A percentile compares a stretch with the other conserved stretches of the same genome.
These are phyloP conservation scores for Backusella psychrophila DNA, from an alignment of 192 early-diverging fungal species.

Conservation along the genomic window DNA sequence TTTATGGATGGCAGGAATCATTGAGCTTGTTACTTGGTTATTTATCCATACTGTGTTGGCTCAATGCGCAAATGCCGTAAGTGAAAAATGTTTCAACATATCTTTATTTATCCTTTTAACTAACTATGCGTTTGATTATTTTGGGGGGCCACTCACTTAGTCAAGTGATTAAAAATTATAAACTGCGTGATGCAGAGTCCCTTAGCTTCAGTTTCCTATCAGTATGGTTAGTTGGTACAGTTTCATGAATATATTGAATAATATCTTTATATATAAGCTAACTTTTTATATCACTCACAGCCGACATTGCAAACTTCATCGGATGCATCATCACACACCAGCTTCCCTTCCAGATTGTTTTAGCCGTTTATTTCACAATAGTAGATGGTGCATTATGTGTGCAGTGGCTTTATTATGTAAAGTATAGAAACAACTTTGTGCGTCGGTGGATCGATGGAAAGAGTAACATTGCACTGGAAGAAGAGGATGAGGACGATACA, in stretches of 20 bases:
- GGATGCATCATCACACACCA: slow-evolving; percentile 69
- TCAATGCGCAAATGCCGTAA: slow-evolving; percentile 75
- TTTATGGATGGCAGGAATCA: slow-evolving; percentile 41
- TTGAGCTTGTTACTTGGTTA: slow-evolving; percentile 50
- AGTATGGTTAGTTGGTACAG: slow-evolving; percentile 57
- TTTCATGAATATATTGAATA: neutral
- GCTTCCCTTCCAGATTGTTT: slow-evolving; percentile 59
- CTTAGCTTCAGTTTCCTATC: slow-evolving; percentile 55
- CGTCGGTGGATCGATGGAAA: slow-evolving; percentile 17
- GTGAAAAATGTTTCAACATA: slow-evolving; percentile 17
- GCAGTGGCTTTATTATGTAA: slow-evolving; percentile 33
- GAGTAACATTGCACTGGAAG: neutral
- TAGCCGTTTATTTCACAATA: slow-evolving; percentile 29
- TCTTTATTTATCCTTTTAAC: neutral
- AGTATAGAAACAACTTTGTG: slow-evolving; percentile 11
- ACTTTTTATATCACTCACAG: slow-evolving; percentile 27
- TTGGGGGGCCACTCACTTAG: slow-evolving; percentile 18
- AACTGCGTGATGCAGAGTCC: slow-evolving; percentile 41
- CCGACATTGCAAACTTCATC: slow-evolving; percentile 68
- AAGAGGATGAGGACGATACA: neutral
- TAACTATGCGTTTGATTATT: neutral
- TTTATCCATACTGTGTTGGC: slow-evolving; percentile 61
- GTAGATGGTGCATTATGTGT: slow-evolving; percentile 26
- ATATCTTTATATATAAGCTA: neutral
- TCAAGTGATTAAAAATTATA: slow-evolving; percentile 54